Conservation (phyloP, 176 grass and related monocot genomes). For the Carex kokanica region DNA sequence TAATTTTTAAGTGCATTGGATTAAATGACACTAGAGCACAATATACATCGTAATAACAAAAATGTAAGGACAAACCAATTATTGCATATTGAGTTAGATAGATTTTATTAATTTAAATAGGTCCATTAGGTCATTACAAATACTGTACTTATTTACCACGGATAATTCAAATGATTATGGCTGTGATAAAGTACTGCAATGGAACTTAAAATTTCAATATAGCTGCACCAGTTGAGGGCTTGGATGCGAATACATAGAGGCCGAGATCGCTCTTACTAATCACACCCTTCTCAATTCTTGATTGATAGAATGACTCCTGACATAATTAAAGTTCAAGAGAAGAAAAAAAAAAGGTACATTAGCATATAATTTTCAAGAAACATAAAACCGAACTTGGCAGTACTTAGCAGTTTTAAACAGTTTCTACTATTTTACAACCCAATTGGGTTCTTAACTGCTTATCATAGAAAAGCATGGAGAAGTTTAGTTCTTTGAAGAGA, state of each 20-base stretch:
- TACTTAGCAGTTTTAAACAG: not conserved
- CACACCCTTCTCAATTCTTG: conserved; percentile 67
- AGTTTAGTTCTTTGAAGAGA: not conserved
- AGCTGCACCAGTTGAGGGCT: conserved; percentile 90
- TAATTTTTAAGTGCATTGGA: no score
- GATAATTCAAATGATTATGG: not conserved
- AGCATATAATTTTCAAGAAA: not conserved
- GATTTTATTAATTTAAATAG: conserved; percentile 17
- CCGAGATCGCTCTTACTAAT: conserved; percentile 61
- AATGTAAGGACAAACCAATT: not conserved
- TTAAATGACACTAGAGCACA: no score
- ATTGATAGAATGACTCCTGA: conserved; percentile 77
- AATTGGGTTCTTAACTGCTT: not conserved
- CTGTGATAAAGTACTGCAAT: not conserved
- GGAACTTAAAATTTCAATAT: conserved; percentile 60
- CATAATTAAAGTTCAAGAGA: not conserved
- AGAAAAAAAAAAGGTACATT: not conserved
- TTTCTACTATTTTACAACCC: not conserved
- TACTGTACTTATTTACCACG: conserved; percentile 25
- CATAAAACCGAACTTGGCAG: not conserved
- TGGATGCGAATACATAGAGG: conserved; percentile 81
- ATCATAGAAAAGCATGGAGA: not conserved
- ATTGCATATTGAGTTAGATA: not conserved
- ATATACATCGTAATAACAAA: not conserved
- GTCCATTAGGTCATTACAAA: not conserved